Base-by-base conservation (phyloP, 345 rosid species). In the Salix purpurea region DNA sequence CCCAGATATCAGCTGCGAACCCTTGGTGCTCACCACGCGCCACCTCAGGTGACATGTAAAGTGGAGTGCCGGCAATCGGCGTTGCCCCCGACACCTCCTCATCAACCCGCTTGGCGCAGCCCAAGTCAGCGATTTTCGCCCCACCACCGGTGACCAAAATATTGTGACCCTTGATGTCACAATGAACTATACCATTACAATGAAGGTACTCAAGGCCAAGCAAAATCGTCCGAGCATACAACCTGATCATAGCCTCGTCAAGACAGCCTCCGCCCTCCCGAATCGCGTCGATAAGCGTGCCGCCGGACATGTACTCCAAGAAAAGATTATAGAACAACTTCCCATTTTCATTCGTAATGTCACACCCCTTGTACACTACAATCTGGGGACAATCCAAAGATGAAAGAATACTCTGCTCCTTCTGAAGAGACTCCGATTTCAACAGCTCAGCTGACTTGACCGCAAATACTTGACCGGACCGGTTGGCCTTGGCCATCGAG, bases 21-120 rank as follows among this genome's bases (percentile, higher is more conserved):
- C 83, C 82, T 72, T 88, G 96, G 21, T 80, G 74, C 13, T 86
- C 88, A 0, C 89, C 90, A 30, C 92, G 89, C 54, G 89, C 91
- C 82, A 79, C 91, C 82, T 89, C 96, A 3, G 96, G 93, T 7
- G 93, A 88, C 96, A 91, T 89, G 82, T 72, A 91, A 4, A 80
- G 66, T 1, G 91, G 92, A 6, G 96, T 89, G 9, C 93, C 92
- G 0, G 81, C 77, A 0, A 84, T 66, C 3, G 80, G 23, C 8
- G 61, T n/a, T 28, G 34, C 42, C 0, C 6, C 1, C 1, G 76
- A 21, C 36, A 19, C 32, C 70, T 73, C 82, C 16, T 73, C 82
- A 19, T 65, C 78, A 4, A 66, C 86, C 74, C 75, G 42, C 74
- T 37, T 84, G 7, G 96, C 88, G 36, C 92, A 88, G 12, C 93